Evolutionary conservation across 1,284 basidiomycete genomes (phyloP), one percentile per base, ranked within the genome.

Genomic region (Sanghuangporus weigelae): DNA sequence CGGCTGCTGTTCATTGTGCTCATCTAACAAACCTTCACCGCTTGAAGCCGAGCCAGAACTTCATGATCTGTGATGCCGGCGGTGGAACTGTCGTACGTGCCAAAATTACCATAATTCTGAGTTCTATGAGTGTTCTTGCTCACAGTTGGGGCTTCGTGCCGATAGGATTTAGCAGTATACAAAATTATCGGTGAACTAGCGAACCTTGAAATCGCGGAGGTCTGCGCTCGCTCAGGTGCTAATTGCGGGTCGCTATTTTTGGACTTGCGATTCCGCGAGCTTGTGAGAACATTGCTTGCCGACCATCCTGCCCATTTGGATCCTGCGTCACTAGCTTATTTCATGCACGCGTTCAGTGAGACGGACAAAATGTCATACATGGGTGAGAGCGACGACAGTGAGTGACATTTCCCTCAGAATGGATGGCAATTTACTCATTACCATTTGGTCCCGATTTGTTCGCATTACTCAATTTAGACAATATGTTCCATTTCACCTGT

Each of bases 171-270:
- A 0, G 89, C 90, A 11, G 84, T 87, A 23, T 93, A 93, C 78
- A 90, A 89, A 77, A 87, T 93, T 50, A 87, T 88, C 59, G 92
- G 91, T 1, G 82, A 89, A 68, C 79, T 90, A 71, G 77, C 84
- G 7, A 83, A 84, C 69, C 80, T 93, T 16, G 91, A 93, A 72
- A 93, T 93, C 64, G 92, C 90, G 55, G 91, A 93, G 74, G 87
- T 92, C 75, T 90, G 89, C 67, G 89, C 90, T 11, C 81, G 91
- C 57, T 90, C 87, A 48, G 91, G 91, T 4, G 86, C 89, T 1
- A 92, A 90, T 70, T 92, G 90, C 67, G 92, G 91, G 26, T 89
- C 87, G 65, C 77, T 93, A 51, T 93, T 93, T 76, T 81, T 93
- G 63, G 92, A 93, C 75, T 75, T 93, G 59, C 82, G 90, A 65